Evolutionary conservation across 352 stramenopile species (phyloP), one percentile per base, ranked within the genome.

Genomic region (Plasmopara muralis): DNA sequence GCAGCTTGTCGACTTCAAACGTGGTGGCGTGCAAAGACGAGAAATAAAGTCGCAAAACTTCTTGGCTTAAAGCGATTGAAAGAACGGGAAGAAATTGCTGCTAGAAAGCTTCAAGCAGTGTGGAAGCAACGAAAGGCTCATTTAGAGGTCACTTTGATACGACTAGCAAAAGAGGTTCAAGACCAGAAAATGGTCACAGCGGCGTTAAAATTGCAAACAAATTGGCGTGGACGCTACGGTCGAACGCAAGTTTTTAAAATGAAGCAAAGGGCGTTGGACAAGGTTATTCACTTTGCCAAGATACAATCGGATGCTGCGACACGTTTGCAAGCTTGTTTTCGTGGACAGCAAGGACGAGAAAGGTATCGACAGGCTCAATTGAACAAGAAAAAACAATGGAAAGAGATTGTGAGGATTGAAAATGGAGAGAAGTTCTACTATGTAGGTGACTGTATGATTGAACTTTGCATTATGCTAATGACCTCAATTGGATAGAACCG

Each of bases 381-480:
- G 34, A 57, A 78, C 43, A 87, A 90, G 50, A 87, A 91, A 51
- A 70, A 78, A 35, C 71, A 85, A 18, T 98, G 93, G 93, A 98
- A 98, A 68, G 66, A 89, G 53, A 81, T 98, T 33, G 65, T 77
- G 40, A 83, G 93, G 15, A 70, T 83, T 5, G 80, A 95, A 42
- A 82, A 68, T 14, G 73, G 72, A 5, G 67, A 77, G 12, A 62
- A 56, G 13, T 97, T 97, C 56, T 98, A 96, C 62, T 98, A 97
- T 60, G 82, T 88, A 60, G 35, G 72, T 68, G 18, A 12, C 10
- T 35, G 31, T 8, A 35, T 35, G 10, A 35, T 25, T 25, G 31
- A 2, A 35, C 2, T 35, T 25, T 25, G 20, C 6, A 4, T 35
- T 35, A 12, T 5, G 31, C 31, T 53, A 31, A 48, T 45, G 31